Percentiles rank a stretch among this genome's conserved stretches.
Evolutionary conservation across 2,329 filamentous ascomycete genomes (phyloP).

Genomic region (Claviceps spartinae): DNA sequence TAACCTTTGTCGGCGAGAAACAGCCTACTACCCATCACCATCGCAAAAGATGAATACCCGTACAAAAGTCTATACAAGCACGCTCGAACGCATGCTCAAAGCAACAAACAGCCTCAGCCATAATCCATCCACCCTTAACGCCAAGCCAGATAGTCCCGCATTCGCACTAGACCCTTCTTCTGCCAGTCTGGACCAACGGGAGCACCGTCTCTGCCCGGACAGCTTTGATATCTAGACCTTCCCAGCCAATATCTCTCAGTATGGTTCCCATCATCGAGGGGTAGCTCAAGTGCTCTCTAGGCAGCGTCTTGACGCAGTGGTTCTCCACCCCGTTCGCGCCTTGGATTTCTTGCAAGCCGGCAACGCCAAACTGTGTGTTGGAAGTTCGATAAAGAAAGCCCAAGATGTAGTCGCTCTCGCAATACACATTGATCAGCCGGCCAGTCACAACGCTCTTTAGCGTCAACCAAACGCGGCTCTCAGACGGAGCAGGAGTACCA

Average conservation of each 20-base stretch:
- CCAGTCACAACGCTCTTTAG: slow-evolving; percentile 70
- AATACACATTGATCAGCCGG: slow-evolving; percentile 82
- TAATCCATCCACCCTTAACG: neutral
- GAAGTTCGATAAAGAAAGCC: slow-evolving; percentile 78
- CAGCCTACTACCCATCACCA: no score
- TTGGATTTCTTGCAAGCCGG: slow-evolving; percentile 63
- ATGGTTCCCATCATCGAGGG: slow-evolving; percentile 53
- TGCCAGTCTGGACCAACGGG: slow-evolving; percentile 2
- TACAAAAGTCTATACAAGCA: neutral
- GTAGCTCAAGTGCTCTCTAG: slow-evolving; percentile 59
- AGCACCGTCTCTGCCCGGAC: slow-evolving; percentile 13
- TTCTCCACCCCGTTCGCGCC: slow-evolving; percentile 56
- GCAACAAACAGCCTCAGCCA: neutral
- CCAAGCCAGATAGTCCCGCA: neutral
- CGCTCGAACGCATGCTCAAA: neutral
- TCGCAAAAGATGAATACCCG: neutral
- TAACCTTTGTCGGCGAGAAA: no score
- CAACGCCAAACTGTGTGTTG: slow-evolving; percentile 69
- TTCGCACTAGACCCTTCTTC: neutral
- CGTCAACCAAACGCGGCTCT: slow-evolving; percentile 58
- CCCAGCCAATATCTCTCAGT: slow-evolving; percentile 53
- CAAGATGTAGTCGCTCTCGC: slow-evolving; percentile 74
- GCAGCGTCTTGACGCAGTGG: slow-evolving; percentile 49
- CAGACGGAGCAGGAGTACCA: slow-evolving; percentile 65
- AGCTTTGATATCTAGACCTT: slow-evolving; percentile 39